Percentiles rank a stretch among this genome's conserved stretches.
These are phyloP conservation scores for Phytophthora tentaculata DNA, from an alignment of 352 stramenopile genomes.

Conservation along the genomic window DNA sequence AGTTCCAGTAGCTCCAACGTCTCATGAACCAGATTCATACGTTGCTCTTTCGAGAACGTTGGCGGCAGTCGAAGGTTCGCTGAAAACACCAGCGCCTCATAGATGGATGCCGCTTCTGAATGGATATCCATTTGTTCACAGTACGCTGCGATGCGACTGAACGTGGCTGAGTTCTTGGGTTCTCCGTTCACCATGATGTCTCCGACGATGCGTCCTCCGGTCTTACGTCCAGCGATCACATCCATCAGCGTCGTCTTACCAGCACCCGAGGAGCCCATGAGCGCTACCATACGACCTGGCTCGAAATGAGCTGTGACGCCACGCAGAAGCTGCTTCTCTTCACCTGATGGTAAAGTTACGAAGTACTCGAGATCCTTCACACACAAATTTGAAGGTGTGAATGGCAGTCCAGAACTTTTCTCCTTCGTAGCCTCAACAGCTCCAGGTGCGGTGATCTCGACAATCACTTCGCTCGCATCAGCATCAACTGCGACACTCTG, in stretches of 20 bases:
- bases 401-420: slow-evolving; percentile 43
- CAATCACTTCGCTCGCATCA: slow-evolving; percentile 40
- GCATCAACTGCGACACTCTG: slow-evolving; percentile 30
- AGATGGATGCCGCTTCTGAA: slow-evolving; percentile 82
- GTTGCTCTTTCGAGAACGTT: slow-evolving; percentile 44
- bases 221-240: slow-evolving; percentile 66
- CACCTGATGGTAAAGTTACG: slow-evolving; percentile 63
- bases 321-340: slow-evolving; percentile 55
- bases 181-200: slow-evolving; percentile 92
- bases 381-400: slow-evolving; percentile 53
- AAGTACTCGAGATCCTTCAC: slow-evolving; percentile 63
- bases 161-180: slow-evolving; percentile 78
- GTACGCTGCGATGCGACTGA: slow-evolving; percentile 66
- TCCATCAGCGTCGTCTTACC: slow-evolving; percentile 74
- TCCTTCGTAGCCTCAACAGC: background rate
- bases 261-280: slow-evolving; percentile 75
- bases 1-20: slow-evolving; percentile 68
- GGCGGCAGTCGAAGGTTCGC: slow-evolving; percentile 83
- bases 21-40: slow-evolving; percentile 59
- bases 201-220: slow-evolving; percentile 69
- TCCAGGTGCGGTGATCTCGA: slow-evolving; percentile 38
- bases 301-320: slow-evolving; percentile 59
- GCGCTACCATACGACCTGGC: slow-evolving; percentile 67
- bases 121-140: slow-evolving; percentile 91
- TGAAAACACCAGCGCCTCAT: slow-evolving; percentile 92